Evolutionary conservation across 2,329 filamentous ascomycete genomes (phyloP).

Genomic region (Botryotinia globosa): DNA sequence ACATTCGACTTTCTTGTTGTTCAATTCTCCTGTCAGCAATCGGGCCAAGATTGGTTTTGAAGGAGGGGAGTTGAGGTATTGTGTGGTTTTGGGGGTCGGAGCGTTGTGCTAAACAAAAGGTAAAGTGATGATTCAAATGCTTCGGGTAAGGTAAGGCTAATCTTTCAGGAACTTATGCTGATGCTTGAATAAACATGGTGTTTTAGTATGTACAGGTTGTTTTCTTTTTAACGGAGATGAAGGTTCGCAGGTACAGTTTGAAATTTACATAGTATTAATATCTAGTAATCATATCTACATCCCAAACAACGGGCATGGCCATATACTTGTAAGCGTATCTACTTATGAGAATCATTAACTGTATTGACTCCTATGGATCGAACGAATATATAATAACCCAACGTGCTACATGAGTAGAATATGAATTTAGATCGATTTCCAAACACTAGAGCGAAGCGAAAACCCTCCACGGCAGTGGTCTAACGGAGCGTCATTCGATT

Average conservation of each 20-base stretch:
- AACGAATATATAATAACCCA: neutral
- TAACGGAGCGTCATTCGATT: neutral
- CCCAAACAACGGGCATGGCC: neutral
- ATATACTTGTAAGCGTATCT: neutral
- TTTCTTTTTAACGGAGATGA: neutral
- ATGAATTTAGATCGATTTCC: neutral
- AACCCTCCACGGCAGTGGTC: neutral
- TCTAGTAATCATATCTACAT: neutral
- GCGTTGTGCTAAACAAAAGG: neutral
- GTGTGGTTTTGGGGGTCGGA: too few species aligned
- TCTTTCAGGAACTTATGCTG: neutral
- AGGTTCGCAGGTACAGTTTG: neutral
- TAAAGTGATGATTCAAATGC: neutral
- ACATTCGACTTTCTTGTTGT: neutral
- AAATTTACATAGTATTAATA: neutral
- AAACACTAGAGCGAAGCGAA: neutral
- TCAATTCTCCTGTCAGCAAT: neutral
- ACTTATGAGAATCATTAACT: neutral
- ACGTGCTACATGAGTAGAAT: too few species aligned
- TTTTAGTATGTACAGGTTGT: neutral
- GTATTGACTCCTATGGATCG: neutral
- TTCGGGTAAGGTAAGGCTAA: neutral
- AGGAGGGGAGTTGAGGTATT: neutral
- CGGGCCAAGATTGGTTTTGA: too few species aligned
- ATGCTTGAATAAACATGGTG: neutral